These are phyloP conservation scores for Artemisia annua DNA, from an alignment of 129 eudicot species.

Conservation along the genomic window DNA sequence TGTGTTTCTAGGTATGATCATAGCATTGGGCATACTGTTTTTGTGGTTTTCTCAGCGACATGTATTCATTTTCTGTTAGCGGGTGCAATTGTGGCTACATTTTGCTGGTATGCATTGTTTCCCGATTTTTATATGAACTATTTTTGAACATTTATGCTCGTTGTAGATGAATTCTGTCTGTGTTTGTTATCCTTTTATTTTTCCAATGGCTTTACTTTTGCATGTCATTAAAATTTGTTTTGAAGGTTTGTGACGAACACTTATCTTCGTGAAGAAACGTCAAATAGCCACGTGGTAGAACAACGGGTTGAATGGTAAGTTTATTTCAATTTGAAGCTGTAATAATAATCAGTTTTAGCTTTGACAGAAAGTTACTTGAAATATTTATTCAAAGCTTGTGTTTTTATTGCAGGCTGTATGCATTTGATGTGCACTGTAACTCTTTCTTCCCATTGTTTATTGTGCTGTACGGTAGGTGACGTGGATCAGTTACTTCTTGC, in stretches of 20 bases:
- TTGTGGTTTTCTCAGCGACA: constrained; percentile 71
- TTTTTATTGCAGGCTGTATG: constrained; percentile 81
- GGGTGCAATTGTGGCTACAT: constrained; percentile 82
- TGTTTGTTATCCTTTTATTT: not conserved
- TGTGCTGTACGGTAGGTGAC: constrained; percentile 76
- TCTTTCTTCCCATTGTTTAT: constrained; percentile 97
- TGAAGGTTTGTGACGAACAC: constrained; percentile 91
- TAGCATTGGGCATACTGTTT: constrained; percentile 89
- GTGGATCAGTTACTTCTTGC: constrained; percentile 4
- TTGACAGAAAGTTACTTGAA: not conserved
- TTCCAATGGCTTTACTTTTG: not conserved
- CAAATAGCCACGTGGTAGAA: constrained; percentile 94
- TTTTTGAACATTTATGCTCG: not conserved
- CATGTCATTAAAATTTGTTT: not conserved
- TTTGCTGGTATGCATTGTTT: constrained; percentile 65
- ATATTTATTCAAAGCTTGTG: not conserved
- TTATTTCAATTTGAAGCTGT: not conserved
- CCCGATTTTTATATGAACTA: not conserved
- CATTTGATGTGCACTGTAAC: constrained; percentile 99
- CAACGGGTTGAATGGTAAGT: constrained; percentile 99
- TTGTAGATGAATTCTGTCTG: not conserved
- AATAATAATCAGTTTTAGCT: not conserved
- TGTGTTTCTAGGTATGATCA: constrained; percentile 81
- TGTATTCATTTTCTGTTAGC: constrained; percentile 73
- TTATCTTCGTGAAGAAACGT: constrained; percentile 96